Evolutionary conservation across 805 yeast species (phyloP).

Genomic region (Isabelozyma gotoi): DNA sequence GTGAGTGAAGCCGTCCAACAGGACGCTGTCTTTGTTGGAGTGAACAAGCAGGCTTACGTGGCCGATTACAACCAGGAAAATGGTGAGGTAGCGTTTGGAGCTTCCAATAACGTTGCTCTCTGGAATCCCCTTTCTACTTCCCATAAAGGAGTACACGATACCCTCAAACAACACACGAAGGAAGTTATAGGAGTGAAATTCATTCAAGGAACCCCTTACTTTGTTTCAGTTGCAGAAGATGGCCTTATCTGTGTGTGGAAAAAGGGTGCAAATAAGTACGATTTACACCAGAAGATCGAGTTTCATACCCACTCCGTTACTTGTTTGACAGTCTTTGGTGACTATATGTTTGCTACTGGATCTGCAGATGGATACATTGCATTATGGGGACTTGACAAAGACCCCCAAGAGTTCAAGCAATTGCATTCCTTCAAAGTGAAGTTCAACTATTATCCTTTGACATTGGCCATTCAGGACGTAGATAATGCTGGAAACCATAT

Average conservation of each 20-base stretch:
- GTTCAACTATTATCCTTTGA: slow-evolving; percentile 44
- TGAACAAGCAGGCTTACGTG: slow-evolving; percentile 63
- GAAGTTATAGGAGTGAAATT: slow-evolving; percentile 67
- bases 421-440: slow-evolving; percentile 33
- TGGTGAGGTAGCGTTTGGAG: slow-evolving; percentile 66
- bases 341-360: slow-evolving; percentile 53
- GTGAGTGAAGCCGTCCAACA: slow-evolving; percentile 10
- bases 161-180: slow-evolving; percentile 60
- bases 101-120: slow-evolving; percentile 62
- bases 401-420: slow-evolving; percentile 14
- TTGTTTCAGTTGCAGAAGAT: slow-evolving; percentile 72
- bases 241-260: slow-evolving; percentile 62
- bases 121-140: slow-evolving; percentile 56
- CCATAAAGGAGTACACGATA: slow-evolving; percentile 48
- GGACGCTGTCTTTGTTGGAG: slow-evolving; percentile 70
- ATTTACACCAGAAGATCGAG: slow-evolving; percentile 27
- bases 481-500: slow-evolving; percentile 35
- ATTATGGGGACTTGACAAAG: slow-evolving; percentile 46
- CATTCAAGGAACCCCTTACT: slow-evolving; percentile 38
- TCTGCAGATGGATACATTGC: slow-evolving; percentile 59
- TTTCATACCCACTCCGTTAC: slow-evolving; percentile 55
- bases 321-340: slow-evolving; percentile 44
- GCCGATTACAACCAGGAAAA: slow-evolving; percentile 47
- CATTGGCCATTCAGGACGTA: slow-evolving; percentile 34
- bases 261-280: slow-evolving; percentile 20